A percentile compares a stretch with the other conserved stretches of the same genome.
Conservation (phyloP, 2,329 filamentous ascomycete genomes). For the Pseudocercospora fijiensis region DNA sequence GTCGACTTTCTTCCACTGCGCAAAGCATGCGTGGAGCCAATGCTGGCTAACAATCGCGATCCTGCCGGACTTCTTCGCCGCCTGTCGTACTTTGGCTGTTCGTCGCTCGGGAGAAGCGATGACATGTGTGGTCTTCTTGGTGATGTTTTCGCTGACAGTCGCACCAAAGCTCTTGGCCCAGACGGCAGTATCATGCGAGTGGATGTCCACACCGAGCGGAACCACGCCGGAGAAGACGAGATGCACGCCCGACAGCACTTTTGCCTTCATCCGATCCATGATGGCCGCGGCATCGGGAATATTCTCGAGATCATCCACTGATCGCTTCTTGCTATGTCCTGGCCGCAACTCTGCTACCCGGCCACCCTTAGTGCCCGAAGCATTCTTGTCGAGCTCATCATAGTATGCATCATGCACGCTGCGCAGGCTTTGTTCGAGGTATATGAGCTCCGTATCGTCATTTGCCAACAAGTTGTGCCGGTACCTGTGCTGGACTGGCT, state of each 20-base stretch:
- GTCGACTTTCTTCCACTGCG: conserved; percentile 76
- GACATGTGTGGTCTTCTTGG: conserved; percentile 62
- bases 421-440: conserved; percentile 73
- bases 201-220: conserved; percentile 73
- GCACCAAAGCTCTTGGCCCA: conserved; percentile 88
- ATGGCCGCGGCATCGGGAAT: conserved; percentile 84
- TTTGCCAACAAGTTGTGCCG: conserved; percentile 81
- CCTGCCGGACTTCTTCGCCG: conserved; percentile 66
- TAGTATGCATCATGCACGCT: conserved; percentile 79
- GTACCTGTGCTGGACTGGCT: conserved; percentile 43
- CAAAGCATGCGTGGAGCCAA: conserved; percentile 84
- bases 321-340: conserved; percentile 53
- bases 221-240: conserved; percentile 91
- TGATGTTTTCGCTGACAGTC: conserved; percentile 60
- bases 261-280: conserved; percentile 77
- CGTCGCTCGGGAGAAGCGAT: conserved; percentile 69
- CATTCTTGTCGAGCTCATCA: conserved; percentile 68
- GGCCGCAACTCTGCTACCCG: conserved; percentile 52
- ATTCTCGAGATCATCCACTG: conserved; percentile 52
- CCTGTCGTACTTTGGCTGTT: conserved; percentile 88
- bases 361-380: conserved; percentile 44
- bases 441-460: conserved; percentile 77
- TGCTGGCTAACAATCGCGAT: conserved; percentile 90
- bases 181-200: conserved; percentile 74
- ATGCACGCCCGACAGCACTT: conserved; percentile 70